phyloP scores from a whole-genome alignment of 2,329 filamentous ascomycete species.

The Macrophomina tecta region DNA sequence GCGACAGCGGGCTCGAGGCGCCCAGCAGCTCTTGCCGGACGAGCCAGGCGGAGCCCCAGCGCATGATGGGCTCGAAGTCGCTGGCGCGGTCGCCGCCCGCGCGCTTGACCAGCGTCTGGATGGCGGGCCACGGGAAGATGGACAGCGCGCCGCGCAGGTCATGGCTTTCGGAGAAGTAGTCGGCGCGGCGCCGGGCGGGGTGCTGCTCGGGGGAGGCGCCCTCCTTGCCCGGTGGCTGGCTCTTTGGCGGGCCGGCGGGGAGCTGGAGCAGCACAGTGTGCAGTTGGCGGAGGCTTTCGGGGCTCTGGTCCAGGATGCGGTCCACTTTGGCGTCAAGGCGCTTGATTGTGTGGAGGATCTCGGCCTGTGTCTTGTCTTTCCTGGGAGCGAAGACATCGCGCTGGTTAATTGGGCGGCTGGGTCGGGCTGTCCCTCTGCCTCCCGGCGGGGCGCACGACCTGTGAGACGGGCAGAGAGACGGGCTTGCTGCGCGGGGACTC shows the following conservation, averaged over 20 bases:
- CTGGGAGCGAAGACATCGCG: neutral
- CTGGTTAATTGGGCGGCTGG: neutral
- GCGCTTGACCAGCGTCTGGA: neutral
- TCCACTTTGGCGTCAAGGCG: constrained; percentile 17
- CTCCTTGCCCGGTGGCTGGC: neutral
- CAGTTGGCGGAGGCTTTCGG: neutral
- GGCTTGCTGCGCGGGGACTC: constrained; percentile 37
- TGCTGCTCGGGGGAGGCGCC: neutral
- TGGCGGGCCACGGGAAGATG: neutral
- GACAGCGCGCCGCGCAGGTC: constrained; percentile 1
- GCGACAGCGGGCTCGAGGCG: constrained; percentile 35
- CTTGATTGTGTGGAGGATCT: neutral
- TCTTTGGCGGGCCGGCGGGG: neutral
- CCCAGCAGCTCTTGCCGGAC: constrained; percentile 40
- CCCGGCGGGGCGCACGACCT: no score
- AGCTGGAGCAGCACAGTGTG: neutral
- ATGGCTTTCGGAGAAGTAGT: constrained; percentile 1
- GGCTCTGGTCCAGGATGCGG: neutral
- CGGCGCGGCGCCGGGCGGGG: neutral
- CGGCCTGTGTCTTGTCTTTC: constrained; percentile 6
- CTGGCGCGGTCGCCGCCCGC: neutral
- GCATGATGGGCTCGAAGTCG: constrained; percentile 45
- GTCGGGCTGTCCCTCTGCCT: no score
- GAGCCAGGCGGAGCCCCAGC: constrained; percentile 49
- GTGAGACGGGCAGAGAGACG: no score